Conservation (phyloP, 176 grass and related monocot species). For the Puya raimondii region DNA sequence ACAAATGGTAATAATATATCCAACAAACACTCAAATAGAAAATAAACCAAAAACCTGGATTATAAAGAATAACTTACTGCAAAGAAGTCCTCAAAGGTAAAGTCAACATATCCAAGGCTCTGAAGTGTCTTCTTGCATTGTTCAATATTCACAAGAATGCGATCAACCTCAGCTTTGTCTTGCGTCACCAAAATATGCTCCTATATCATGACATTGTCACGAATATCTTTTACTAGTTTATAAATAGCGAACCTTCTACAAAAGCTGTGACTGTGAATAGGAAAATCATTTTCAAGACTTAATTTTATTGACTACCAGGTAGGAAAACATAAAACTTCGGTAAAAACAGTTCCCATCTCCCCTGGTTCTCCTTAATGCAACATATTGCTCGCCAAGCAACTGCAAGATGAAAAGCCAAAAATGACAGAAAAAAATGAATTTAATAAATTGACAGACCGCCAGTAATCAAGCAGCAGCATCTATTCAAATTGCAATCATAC, state of each 20-base stretch:
- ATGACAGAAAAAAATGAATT: conserved; percentile 26
- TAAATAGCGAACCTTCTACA: neutral
- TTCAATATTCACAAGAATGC: conserved; percentile 69
- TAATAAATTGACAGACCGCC: neutral
- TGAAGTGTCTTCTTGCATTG: conserved; percentile 55
- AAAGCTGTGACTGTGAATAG: neutral
- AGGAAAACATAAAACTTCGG: conserved; percentile 99
- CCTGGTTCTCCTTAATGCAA: conserved; percentile 82
- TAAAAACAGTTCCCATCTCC: conserved; percentile 99
- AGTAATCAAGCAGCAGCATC: neutral
- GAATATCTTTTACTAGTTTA: conserved; percentile 9
- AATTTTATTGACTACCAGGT: conserved; percentile 48
- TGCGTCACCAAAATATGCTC: conserved; percentile 90
- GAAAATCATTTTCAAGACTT: neutral
- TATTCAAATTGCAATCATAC: conserved; percentile 22
- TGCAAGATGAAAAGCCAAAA: conserved; percentile 31
- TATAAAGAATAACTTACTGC: conserved; percentile 42
- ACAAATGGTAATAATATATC: neutral
- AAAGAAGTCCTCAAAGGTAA: conserved; percentile 98
- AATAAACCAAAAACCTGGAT: neutral
- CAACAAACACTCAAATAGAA: neutral
- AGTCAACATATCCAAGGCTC: conserved; percentile 79
- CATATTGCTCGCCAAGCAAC: conserved; percentile 86
- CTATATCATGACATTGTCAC: conserved; percentile 34
- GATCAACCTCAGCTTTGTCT: conserved; percentile 73